Evolutionary conservation across 768 basidiomycete genomes (phyloP).

Genomic region (Pleurotus giganteus): DNA sequence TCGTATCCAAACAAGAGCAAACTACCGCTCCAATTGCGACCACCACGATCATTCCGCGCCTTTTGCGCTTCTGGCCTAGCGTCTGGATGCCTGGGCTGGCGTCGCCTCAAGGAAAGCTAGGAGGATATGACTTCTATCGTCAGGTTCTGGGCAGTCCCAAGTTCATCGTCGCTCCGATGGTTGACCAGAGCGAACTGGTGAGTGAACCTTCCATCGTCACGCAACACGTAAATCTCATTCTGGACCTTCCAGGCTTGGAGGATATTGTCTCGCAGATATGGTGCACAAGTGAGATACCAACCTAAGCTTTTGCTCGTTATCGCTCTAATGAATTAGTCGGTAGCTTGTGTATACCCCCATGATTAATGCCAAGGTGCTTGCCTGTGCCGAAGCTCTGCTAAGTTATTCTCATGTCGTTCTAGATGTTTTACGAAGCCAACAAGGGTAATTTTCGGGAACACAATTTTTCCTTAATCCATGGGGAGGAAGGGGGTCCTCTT

Average conservation of each 20-base stretch:
- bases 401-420: too few relatives aligned
- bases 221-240: neutral
- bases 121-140: constrained; percentile 83
- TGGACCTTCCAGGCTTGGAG: constrained; percentile 74
- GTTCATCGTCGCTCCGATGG: constrained; percentile 96
- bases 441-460: constrained; percentile 58
- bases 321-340: neutral
- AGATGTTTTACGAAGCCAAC: constrained; percentile 62
- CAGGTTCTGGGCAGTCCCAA: constrained; percentile 81
- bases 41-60: too few relatives aligned
- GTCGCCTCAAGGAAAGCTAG: constrained; percentile 38
- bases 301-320: neutral
- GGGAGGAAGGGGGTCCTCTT: constrained; percentile 78
- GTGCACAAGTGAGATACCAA: constrained; percentile 58
- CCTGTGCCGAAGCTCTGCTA: too few relatives aligned
- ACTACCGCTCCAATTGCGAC: too few relatives aligned
- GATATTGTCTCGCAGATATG: constrained; percentile 76
- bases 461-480: constrained; percentile 64
- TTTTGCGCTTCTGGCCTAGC: too few relatives aligned
- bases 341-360: constrained; percentile 95
- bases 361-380: constrained; percentile 92
- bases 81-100: neutral
- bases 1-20: neutral
- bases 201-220: constrained; percentile 21
- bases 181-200: constrained; percentile 95